Conservation (phyloP, 139 green algal species). For the Tetradesmus obliquus region DNA sequence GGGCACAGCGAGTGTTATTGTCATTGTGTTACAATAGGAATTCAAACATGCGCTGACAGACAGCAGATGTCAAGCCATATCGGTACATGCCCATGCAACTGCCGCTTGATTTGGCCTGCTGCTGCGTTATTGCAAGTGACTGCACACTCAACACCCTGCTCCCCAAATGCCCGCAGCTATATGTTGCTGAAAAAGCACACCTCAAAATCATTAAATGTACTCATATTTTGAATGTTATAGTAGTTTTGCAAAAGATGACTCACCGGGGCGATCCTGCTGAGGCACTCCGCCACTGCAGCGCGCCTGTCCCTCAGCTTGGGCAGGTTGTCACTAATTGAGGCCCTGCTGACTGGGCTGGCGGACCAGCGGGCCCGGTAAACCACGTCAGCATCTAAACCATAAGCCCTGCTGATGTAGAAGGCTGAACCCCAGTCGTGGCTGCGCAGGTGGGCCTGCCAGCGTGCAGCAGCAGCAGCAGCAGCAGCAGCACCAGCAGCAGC, state of each 20-base stretch:
- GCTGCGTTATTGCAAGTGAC: not conserved
- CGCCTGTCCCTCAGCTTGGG: constrained; percentile 35
- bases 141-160: not conserved
- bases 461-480: not conserved
- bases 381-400: constrained; percentile 41
- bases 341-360: constrained; percentile 14
- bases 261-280: constrained; percentile 31
- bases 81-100: no score
- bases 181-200: no score
- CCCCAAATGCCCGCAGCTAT: no score
- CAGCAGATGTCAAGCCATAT: no score
- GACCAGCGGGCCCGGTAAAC: constrained; percentile 53
- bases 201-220: not conserved
- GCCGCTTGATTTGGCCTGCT: not conserved
- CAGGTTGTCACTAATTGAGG: constrained; percentile 31
- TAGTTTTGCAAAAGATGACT: not conserved
- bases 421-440: constrained; percentile 48
- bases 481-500: constrained; percentile 20
- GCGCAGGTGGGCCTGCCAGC: constrained; percentile 21
- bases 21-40: not conserved
- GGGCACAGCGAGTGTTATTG: no score
- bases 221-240: no score
- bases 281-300: constrained; percentile 49
- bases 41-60: no score
- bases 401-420: constrained; percentile 28